Evolutionary conservation across 169 alveolate genomes (phyloP), one percentile per base, ranked within the genome.

Genomic region (Neospora caninum): DNA sequence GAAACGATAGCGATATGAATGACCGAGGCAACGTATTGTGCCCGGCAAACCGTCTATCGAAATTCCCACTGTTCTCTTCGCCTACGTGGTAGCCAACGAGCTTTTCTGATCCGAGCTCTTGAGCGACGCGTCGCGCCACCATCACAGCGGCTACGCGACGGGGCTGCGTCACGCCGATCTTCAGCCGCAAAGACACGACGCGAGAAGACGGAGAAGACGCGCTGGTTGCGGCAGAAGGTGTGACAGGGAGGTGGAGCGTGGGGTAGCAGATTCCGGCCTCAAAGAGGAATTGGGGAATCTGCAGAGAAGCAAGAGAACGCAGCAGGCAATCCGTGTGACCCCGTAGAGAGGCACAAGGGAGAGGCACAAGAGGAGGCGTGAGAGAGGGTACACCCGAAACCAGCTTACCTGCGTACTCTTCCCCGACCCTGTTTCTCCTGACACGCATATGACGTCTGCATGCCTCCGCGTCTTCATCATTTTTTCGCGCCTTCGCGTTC

Each of bases 71-170:
- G 13, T 13, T 49, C 73, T 64, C 34, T 27, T 16, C 73, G 73
- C 73, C 41, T 64, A 97, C 98, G 95, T 98, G 98, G 93, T 98
- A 98, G 70, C 99, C 99, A 7, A 98, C 98, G 64, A 93, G 93
- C 41, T 94, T 96, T 27, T 95, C 92, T 67, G 94, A 96, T 49
- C 97, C 97, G 97, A 98, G 93, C 96, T 99, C 99, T 91, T 95
- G 95, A 13, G 99, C 98, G 39, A 99, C 99, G 93, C 99, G 96
- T 41, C 98, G 96, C 91, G 99, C 98, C 0, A 98, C 99, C 87
- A 98, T 95, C 98, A 98, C 97, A 22, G 99, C 99, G n/a, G 99
- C 99, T 10, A 99, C 99, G 95, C 99, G 97, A 82, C 99, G 96
- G 0, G 99, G 99, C 93, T 99, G 98, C n/a, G 99, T 99, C 78